Evolutionary conservation across 441 rosid genomes (phyloP).

Genomic region (Manihot esculenta): DNA sequence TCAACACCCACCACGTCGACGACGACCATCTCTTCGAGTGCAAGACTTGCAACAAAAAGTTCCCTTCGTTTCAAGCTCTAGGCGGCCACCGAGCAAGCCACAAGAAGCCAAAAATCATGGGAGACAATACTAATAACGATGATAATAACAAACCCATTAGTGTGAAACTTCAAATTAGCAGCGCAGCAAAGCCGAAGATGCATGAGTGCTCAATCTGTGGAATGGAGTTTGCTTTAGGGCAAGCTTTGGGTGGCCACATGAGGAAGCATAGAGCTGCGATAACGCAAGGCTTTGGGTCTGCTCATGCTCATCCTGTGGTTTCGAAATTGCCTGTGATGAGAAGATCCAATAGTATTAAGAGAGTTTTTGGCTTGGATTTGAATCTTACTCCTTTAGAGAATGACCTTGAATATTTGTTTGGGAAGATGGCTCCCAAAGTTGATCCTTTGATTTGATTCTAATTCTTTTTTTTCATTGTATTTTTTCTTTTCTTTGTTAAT

Average conservation of each 20-base stretch:
- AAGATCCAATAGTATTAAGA: conserved; percentile 17
- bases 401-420: conserved; percentile 16
- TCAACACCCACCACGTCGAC: background rate
- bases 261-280: conserved; percentile 14
- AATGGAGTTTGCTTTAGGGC: conserved; percentile 19
- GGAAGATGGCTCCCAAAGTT: conserved; percentile 22
- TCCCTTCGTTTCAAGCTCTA: conserved; percentile 16
- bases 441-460: conserved; percentile 8
- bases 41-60: conserved; percentile 17
- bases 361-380: conserved; percentile 17
- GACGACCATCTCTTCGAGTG: background rate
- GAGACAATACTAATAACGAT: background rate
- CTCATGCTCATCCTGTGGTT: background rate
- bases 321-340: conserved; percentile 12
- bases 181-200: background rate
- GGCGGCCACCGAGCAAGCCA: conserved; percentile 21
- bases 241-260: conserved; percentile 22
- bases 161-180: too few species aligned
- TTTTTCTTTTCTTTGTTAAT: background rate
- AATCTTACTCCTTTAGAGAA: conserved; percentile 22
- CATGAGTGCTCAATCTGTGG: conserved; percentile 18
- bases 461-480: too few species aligned
- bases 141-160: background rate
- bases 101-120: conserved; percentile 6
- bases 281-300: background rate